phyloP scores from a whole-genome alignment of 371 early-diverging fungal species.

The Paraphysoderma sedebokerense region DNA sequence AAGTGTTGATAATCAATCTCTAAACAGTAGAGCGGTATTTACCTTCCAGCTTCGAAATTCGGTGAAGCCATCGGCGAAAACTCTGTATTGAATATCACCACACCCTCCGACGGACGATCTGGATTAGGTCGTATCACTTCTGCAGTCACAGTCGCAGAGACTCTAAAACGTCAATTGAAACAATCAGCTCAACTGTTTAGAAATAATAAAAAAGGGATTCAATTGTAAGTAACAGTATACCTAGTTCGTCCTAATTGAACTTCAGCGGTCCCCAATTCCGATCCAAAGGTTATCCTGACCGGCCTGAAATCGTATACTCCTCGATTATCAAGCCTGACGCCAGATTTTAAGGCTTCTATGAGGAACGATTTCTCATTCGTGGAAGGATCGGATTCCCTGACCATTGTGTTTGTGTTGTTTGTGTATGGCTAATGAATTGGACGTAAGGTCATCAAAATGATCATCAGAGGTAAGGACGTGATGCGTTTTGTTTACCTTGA shows the following conservation, averaged over 20 bases:
- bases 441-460: too few relatives aligned
- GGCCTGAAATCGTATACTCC: constrained; percentile 53
- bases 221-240: constrained; percentile 8
- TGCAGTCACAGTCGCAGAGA: constrained; percentile 63
- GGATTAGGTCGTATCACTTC: constrained; percentile 69
- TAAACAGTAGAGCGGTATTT: constrained; percentile 4
- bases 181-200: not conserved
- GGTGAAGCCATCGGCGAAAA: constrained; percentile 73
- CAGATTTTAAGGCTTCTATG: constrained; percentile 37
- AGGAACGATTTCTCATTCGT: too few relatives aligned
- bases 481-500: too few relatives aligned
- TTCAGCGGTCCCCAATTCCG: constrained; percentile 54
- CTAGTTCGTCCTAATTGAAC: constrained; percentile 66
- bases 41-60: constrained; percentile 47
- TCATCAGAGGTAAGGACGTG: too few relatives aligned
- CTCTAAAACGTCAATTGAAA: constrained; percentile 21
- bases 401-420: too few relatives aligned
- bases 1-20: not conserved
- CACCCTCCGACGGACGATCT: constrained; percentile 71
- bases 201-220: not conserved
- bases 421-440: too few relatives aligned
- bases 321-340: constrained; percentile 64
- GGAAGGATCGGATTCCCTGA: too few relatives aligned
- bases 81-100: constrained; percentile 60
- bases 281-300: constrained; percentile 45